Base-by-base conservation (phyloP, 2,329 filamentous ascomycete genomes). In the Trichoderma citrinoviride region DNA sequence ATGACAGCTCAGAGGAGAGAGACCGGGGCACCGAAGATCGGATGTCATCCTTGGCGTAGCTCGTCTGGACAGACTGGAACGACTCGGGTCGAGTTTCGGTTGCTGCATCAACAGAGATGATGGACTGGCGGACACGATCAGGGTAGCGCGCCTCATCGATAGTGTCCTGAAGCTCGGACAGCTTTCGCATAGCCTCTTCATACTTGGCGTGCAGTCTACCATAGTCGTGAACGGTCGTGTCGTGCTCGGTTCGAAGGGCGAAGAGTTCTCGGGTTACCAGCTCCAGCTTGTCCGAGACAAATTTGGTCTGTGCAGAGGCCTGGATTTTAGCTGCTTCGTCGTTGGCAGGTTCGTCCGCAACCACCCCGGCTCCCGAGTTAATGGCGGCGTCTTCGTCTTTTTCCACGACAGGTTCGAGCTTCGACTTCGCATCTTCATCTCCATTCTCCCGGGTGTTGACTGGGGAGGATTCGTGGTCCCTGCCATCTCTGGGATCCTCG, bases 1-100 rank as follows among this genome's bases (percentile, higher is more conserved):
- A 96, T 73, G 92, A 96, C 76, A 97, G 85, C 80, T 98, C 95
- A 80, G 92, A 95, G 70, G 92, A 97, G 71, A 97, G 89, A 73
- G 93, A 97, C 77, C 90, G 92, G 81, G 92, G 93, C 43, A 74
- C 71, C 73, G 91, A 93, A 78, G 90, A 91, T 70, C 75, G 79
- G 80, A 83, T 77, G 60, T 79, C 81, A 81, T 88, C 85, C 80
- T 89, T 93, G 76, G 86, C 80, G 74, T 87, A 89, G 79, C 85
- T 89, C 73, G 87, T 86, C 79, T 87, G 88, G 72, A 83, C 82
- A 68, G 88, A 92, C 86, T 95, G 89, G 88, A 95, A 95, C 83
- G 93, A 94, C 64, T 87, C 84, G 14, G 91, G 90, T 23, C 90
- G 84, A 8, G 81, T 82, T 50, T 81, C 74, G 17, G 75, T 77